Base-by-base conservation (phyloP, 1,139 yeast species). In the Pichia kudriavzevii region DNA sequence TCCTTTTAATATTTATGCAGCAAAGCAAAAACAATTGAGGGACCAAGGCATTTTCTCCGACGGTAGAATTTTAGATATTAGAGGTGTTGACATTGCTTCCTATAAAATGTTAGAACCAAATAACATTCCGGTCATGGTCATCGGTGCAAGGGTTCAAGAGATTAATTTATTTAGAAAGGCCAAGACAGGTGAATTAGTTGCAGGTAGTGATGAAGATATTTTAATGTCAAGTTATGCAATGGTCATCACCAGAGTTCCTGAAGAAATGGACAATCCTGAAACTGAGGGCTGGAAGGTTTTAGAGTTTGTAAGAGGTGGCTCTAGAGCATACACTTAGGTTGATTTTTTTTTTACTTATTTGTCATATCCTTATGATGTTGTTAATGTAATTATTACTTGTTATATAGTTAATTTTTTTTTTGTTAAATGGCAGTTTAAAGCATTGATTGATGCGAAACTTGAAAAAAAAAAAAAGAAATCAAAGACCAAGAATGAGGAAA, bases 261-360 rank as follows among this genome's bases (percentile, higher is more conserved):
- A 88, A 59, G 88, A 88, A 46, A 76, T 93, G 56, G 94, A 79
- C 43, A 84, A 93, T 58, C 71, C 73, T 39, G 87, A 79, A 50
- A 93, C 99, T 19, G 95, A 85, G 55, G 99, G 99, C 28, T 93
- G 98, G 98, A 85, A 84, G 66, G 78, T 93, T 39, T 64, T 91
- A 55, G 98, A 93, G 62, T 83, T 93, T 58, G 96, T 87, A 35
- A 80, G 96, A 57, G 95, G 95, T 48, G 93, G 87, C 33, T 79
- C 94, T 34, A 78, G 95, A 65, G 83, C 81, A 40, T 85, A 82
- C 75, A 87, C 88, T 49, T 85, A 41, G 36, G 14, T 20, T 4
- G 15, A 6, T 18, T 22, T 5, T 12, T 15, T 16, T 19, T 4
- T 22, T 32, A 19, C 30, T 22, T 30, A n/a, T n/a, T n/a, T n/a